phyloP scores from a whole-genome alignment of 176 grass and related monocot genomes.

The Triticum urartu region DNA sequence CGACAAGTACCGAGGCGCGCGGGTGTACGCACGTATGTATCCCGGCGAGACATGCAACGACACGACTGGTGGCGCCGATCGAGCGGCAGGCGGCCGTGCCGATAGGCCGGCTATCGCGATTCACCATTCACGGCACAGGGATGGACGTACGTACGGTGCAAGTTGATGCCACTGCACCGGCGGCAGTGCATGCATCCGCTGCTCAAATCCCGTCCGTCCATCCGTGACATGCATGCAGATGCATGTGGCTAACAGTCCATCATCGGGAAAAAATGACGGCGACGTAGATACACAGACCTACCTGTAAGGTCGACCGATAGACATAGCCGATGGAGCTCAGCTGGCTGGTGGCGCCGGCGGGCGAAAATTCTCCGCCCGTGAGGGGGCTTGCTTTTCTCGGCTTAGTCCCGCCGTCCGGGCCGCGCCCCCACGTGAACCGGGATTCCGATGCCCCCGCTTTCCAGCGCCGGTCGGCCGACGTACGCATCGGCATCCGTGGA shows the following conservation, averaged over 20 bases:
- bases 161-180: too few relatives aligned
- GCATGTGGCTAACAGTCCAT: not conserved
- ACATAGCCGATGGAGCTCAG: not conserved
- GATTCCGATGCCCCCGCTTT: constrained; percentile 33
- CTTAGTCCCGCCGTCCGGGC: constrained; percentile 11
- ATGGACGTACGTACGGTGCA: not conserved
- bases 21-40: not conserved
- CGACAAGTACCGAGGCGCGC: not conserved
- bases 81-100: not conserved
- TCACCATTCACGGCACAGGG: not conserved
- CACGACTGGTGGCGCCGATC: not conserved
- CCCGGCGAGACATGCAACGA: not conserved
- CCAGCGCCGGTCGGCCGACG: not conserved
- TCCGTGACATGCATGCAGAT: not conserved
- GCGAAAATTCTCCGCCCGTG: not conserved
- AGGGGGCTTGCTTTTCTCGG: not conserved
- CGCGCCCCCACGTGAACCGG: constrained; percentile 27
- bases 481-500: not conserved
- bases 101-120: not conserved
- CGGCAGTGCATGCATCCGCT: not conserved
- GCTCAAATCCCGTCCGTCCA: not conserved
- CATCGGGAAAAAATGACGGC: not conserved
- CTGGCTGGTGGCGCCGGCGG: not conserved
- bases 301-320: not conserved
- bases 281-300: not conserved